Conservation (phyloP, 2,329 filamentous ascomycete genomes). For the Sporothrix mexicana region DNA sequence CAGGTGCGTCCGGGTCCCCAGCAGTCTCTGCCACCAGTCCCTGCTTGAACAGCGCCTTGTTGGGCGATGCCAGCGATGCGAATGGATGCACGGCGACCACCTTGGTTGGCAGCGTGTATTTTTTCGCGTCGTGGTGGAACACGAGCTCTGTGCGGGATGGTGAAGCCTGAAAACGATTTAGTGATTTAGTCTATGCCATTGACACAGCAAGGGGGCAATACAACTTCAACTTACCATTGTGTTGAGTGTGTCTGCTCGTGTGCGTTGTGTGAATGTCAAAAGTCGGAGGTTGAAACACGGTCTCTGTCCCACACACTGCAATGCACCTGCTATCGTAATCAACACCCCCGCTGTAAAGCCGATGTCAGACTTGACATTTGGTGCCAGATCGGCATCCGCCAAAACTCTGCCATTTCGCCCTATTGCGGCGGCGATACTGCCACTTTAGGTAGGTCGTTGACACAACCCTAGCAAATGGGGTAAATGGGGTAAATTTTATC, state of each 20-base stretch:
- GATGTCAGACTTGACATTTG: neutral
- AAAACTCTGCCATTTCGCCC: neutral
- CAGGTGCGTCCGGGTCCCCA: neutral
- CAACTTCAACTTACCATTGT: too few relatives aligned
- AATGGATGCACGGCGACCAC: slow-evolving; percentile 58
- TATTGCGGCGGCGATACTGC: neutral
- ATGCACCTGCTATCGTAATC: neutral
- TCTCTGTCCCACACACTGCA: neutral
- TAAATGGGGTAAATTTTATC: neutral
- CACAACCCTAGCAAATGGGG: neutral
- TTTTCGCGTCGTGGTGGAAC: slow-evolving; percentile 53
- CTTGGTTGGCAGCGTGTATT: slow-evolving; percentile 51
- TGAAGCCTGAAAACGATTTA: neutral
- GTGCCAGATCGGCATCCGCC: slow-evolving; percentile 7
- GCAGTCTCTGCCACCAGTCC: slow-evolving; percentile 49
- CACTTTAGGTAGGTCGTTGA: neutral
- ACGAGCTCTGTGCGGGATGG: slow-evolving; percentile 50
- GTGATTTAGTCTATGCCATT: neutral
- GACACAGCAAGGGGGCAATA: too few relatives aligned
- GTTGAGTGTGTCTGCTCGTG: slow-evolving; percentile 1
- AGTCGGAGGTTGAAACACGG: neutral
- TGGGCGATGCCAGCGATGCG: slow-evolving; percentile 55
- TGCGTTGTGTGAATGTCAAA: neutral
- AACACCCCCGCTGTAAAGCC: too few relatives aligned
- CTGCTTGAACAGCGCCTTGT: slow-evolving; percentile 64